Base-by-base conservation (phyloP, 768 basidiomycete genomes). In the Cyclocybe aegerita region DNA sequence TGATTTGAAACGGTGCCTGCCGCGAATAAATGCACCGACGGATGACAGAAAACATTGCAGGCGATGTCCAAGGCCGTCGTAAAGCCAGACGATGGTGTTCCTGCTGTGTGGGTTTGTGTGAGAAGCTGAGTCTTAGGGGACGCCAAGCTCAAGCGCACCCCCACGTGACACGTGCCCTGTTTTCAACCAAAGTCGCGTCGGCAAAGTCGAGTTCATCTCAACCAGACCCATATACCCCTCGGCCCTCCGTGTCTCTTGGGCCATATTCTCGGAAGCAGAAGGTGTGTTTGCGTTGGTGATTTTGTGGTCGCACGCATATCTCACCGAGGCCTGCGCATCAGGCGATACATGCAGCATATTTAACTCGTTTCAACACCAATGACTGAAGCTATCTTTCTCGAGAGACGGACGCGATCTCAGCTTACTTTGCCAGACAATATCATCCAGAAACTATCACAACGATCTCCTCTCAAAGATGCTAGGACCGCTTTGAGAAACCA, bases 401-500 rank as follows among this genome's bases (percentile, higher is more conserved):
- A 66, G 46, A 70, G 67, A 63, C 70, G 70, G 55, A 82, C 79
- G 12, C 73, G 82, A 59, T 84, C 81, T 40, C 80, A 81, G 60
- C 66, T 78, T 54, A 67, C 70, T 29, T 62, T 80, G 23, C 69
- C 78, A 23, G 73, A 82, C 62, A 62, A 69, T 16, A 65, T 79
- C n/a, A 65, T 81, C 16, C 69, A 66, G 37, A 60, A 23, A 23
- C 23, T 80, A 41, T 66, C 79, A 30, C 70, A 72, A 32, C 65
- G 68, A 29, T 82, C 80, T 15, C 80, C 81, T 1, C 68, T 82
- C 67, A 82, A 83, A 61, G 68, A 72, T 59, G 81, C 81, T 43
- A 71, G 73, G 43, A 72, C 58, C 46, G 63, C 72, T 9, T 56
- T 67, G 41, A 66, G 65, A 51, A 70, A 60, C 55, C 65, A 57